These are phyloP conservation scores for Penicillium manginii DNA, from an alignment of 495 filamentous ascomycete genomes.

Conservation along the genomic window DNA sequence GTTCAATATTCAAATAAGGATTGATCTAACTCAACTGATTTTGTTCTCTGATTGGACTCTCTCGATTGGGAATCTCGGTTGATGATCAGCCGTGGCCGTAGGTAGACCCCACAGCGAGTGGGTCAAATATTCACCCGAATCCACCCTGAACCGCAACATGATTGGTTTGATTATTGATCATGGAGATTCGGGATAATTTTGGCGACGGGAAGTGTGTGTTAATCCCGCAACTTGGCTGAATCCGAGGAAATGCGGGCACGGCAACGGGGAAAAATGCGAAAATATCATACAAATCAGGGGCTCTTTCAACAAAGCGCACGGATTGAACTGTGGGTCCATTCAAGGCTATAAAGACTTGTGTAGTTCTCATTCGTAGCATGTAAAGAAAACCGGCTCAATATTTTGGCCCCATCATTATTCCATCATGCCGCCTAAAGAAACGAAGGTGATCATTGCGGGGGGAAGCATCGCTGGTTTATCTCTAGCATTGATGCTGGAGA, in stretches of 20 bases:
- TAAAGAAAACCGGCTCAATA: not conserved
- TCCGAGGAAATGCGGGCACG: not conserved
- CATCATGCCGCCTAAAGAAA: not conserved
- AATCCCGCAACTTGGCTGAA: not conserved
- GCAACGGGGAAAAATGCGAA: not conserved
- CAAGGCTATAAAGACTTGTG: not conserved
- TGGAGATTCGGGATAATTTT: not conserved
- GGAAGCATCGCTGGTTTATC: conserved; percentile 54
- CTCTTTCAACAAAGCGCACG: too few relatives aligned
- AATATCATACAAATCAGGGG: not conserved
- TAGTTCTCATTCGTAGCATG: not conserved
- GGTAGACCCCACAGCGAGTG: not conserved
- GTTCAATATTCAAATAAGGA: too few relatives aligned
- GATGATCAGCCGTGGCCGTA: not conserved
- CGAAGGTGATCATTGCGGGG: conserved; percentile 58
- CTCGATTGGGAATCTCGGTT: not conserved
- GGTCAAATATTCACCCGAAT: not conserved
- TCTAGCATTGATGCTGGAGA: conserved; percentile 48
- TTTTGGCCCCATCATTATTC: not conserved
- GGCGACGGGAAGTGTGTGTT: not conserved
- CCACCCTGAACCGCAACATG: not conserved
- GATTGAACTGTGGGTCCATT: not conserved
- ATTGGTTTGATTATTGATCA: conserved; percentile 16
- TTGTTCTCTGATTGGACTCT: too few relatives aligned
- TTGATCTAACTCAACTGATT: too few relatives aligned